Percentiles rank a stretch among this genome's conserved stretches.
Evolutionary conservation across 345 rosid genomes (phyloP).

Genomic region (Aegle marmelos): DNA sequence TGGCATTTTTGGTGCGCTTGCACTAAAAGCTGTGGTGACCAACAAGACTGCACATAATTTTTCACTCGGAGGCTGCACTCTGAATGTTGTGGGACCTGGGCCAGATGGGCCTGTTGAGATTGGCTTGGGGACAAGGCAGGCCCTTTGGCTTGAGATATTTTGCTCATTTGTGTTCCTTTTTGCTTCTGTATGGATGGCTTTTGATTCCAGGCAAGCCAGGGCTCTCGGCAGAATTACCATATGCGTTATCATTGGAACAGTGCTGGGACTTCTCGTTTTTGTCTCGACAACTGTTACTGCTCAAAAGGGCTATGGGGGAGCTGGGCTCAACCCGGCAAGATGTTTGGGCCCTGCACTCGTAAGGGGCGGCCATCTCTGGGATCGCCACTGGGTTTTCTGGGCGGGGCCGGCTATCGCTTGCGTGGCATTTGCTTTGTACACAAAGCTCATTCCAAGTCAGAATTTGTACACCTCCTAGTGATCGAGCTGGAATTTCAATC

Average conservation of each 20-base stretch:
- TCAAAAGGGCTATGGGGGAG: slow-evolving; percentile 41
- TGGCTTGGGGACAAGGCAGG: slow-evolving; percentile 18
- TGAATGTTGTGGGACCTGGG: slow-evolving; percentile 20
- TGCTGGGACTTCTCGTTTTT: slow-evolving; percentile 38
- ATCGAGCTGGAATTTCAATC: background rate
- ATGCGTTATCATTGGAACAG: slow-evolving; percentile 27
- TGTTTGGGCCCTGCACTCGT: slow-evolving; percentile 39
- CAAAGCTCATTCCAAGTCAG: slow-evolving; percentile 21
- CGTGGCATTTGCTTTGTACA: slow-evolving; percentile 23
- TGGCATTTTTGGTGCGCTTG: slow-evolving; percentile 31
- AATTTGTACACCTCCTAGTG: background rate
- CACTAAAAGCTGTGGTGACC: slow-evolving; percentile 27
- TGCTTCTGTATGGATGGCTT: slow-evolving; percentile 42
- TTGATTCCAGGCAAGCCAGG: slow-evolving; percentile 35
- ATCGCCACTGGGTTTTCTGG: slow-evolving; percentile 35
- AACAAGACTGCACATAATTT: slow-evolving; percentile 13
- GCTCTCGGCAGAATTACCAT: slow-evolving; percentile 34
- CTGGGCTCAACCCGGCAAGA: slow-evolving; percentile 50
- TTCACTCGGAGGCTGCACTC: slow-evolving; percentile 39
- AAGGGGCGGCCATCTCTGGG: slow-evolving; percentile 34
- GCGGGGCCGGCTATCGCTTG: slow-evolving; percentile 24
- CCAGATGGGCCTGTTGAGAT: slow-evolving; percentile 21
- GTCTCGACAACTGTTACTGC: slow-evolving; percentile 41
- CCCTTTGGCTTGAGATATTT: slow-evolving; percentile 33
- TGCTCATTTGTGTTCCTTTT: slow-evolving; percentile 39